These are phyloP conservation scores for Lepidium sativum DNA, from an alignment of 345 rosid genomes.

Conservation along the genomic window DNA sequence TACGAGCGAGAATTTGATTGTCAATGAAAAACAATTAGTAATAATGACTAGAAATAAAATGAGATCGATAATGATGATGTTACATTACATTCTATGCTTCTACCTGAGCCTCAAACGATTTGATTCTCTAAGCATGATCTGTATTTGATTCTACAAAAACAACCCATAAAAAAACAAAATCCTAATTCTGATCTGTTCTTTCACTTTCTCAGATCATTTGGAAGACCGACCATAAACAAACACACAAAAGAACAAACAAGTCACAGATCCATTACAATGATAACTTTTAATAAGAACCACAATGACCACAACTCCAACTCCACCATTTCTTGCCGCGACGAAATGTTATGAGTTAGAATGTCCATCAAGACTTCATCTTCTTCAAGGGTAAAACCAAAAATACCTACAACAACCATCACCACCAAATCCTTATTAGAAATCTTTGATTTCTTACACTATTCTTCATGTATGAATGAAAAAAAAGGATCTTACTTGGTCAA, in stretches of 20 bases:
- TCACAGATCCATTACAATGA: constrained; percentile 12
- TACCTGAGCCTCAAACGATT: constrained; percentile 8
- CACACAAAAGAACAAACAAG: constrained; percentile 9
- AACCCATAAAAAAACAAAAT: neutral
- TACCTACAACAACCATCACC: constrained; percentile 2
- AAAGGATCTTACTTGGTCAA: constrained; percentile 14
- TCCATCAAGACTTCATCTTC: constrained; percentile 9
- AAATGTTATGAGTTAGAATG: neutral
- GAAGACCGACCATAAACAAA: constrained; percentile 13
- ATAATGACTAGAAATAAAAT: neutral
- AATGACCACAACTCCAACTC: neutral
- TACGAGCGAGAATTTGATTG: neutral
- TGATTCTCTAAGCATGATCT: constrained; percentile 9
- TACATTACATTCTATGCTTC: constrained; percentile 15
- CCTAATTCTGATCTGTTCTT: constrained; percentile 10
- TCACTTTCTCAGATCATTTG: no score
- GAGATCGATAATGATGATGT: neutral
- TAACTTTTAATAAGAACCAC: neutral
- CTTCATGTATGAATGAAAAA: neutral
- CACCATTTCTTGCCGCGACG: neutral
- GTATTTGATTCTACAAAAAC: neutral
- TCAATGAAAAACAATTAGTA: neutral
- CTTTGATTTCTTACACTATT: neutral
- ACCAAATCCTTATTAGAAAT: neutral
- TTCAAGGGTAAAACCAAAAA: neutral